Conservation (phyloP, 2,329 filamentous ascomycete genomes). For the Sclerotinia subarctica region DNA sequence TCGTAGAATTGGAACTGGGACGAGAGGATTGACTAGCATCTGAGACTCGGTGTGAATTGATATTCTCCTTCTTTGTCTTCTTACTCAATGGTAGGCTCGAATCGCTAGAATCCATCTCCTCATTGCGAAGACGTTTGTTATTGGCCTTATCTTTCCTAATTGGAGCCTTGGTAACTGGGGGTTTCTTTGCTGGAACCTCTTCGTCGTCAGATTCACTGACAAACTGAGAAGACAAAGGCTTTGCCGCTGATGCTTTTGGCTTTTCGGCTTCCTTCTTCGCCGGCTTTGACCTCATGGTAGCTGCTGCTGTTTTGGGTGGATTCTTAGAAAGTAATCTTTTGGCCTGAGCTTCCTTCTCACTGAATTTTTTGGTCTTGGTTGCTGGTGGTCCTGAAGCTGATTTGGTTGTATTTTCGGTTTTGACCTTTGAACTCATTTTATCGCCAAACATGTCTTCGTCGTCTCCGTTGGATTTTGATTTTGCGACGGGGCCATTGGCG, state of each 20-base stretch:
- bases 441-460: slow-evolving; percentile 40
- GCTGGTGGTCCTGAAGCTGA: slow-evolving; percentile 51
- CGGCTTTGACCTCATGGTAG: slow-evolving; percentile 23
- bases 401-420: slow-evolving; percentile 47
- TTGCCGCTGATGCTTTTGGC: slow-evolving; percentile 10
- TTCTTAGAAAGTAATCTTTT: slow-evolving; percentile 52
- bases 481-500: slow-evolving; percentile 50
- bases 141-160: slow-evolving; percentile 42
- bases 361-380: slow-evolving; percentile 55
- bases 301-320: slow-evolving; percentile 31
- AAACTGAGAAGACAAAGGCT: slow-evolving; percentile 35
- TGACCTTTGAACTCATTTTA: slow-evolving; percentile 39
- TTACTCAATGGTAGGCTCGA: slow-evolving; percentile 36
- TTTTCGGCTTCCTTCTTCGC: slow-evolving; percentile 27
- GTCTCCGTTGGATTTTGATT: slow-evolving; percentile 51
- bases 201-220: slow-evolving; percentile 38
- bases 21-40: slow-evolving; percentile 50
- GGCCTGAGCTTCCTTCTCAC: slow-evolving; percentile 52
- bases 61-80: slow-evolving; percentile 33
- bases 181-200: slow-evolving; percentile 22
- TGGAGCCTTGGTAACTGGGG: slow-evolving; percentile 35
- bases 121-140: slow-evolving; percentile 52
- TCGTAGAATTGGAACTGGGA: slow-evolving; percentile 41
- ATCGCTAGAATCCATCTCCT: slow-evolving; percentile 34
- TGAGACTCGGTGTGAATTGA: slow-evolving; percentile 45